Evolutionary conservation across 1,139 yeast genomes (phyloP).

Genomic region (Kurtzmaniella quercitrusa): DNA sequence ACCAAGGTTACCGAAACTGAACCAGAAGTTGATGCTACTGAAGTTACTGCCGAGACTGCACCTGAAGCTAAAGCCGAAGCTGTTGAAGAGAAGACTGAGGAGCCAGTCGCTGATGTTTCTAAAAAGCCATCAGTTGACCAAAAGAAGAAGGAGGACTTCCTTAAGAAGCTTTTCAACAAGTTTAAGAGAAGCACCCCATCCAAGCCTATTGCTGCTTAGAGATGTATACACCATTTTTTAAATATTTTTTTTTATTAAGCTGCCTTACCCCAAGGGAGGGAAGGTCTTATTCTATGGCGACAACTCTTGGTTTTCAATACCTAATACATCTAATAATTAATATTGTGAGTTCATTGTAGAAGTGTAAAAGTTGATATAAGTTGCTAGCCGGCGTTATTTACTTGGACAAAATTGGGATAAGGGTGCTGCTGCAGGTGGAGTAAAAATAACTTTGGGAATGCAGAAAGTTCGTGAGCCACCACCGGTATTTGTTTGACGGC

Average conservation of each 20-base stretch:
- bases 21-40: slow-evolving; percentile 12
- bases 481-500: neutral
- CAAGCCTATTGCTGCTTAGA: slow-evolving; percentile 19
- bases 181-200: slow-evolving; percentile 40
- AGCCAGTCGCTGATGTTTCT: neutral
- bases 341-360: neutral
- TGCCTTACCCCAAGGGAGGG: neutral
- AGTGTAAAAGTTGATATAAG: no score
- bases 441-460: neutral
- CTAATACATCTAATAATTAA: neutral
- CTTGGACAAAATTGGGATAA: no score
- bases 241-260: neutral
- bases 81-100: slow-evolving; percentile 12
- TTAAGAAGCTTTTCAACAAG: slow-evolving; percentile 46
- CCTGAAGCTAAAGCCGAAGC: slow-evolving; percentile 28
- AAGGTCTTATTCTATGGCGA: neutral
- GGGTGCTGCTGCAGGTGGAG: neutral
- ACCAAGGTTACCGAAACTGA: slow-evolving; percentile 9
- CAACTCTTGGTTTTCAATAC: neutral
- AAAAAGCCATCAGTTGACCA: neutral
- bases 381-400: no score
- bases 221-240: neutral
- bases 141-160: slow-evolving; percentile 43
- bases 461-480: neutral
- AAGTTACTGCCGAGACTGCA: slow-evolving; percentile 14